Evolutionary conservation across 2,329 filamentous ascomycete genomes (phyloP), one percentile per base, ranked within the genome.

Genomic region (Blastomyces gilchristii): DNA sequence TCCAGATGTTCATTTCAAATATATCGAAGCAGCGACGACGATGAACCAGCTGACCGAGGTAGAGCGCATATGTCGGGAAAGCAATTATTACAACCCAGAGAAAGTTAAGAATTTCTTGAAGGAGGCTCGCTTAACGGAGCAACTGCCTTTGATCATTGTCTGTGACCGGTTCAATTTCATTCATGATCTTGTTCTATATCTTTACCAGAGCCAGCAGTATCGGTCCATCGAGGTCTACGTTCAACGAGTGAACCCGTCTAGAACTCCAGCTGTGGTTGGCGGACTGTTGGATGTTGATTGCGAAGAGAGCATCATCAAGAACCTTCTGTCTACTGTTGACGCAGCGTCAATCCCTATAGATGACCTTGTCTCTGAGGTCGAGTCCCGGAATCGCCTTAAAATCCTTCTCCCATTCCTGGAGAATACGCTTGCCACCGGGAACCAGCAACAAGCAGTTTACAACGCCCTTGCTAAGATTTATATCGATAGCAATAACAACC

Each of bases 131-230:
- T 82, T 99, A 54, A 87, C 88, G 1, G 94, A 99, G 76, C 93
- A 97, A 79, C 83, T 99, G 53, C 94, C 94, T 53, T 81, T 99
- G 62, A 99, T 99, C 78, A 97, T 97, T 70, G 91, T 99, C 64
- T 99, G 95, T 78, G 94, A 99, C 74, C 90, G 93, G n/a, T 97
- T 95, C 84, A 96, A 97, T 80, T 96, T 99, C 72, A 91, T 97
- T 52, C 94, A 99, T 73, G 94, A 99, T 72, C 79, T 99, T 72
- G 91, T 99, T 54, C 84, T 99, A 28, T 97, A 94, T 78, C 85
- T 99, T 9, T 99, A 99, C 81, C 94, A 97, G 82, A 96, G 96
- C 78, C 93, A 99, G 78, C 93, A 97, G 74, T 99, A 97, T 84
- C 91, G 96, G 80, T 96, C 94, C 0, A 99, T 99, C 68, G 94